Evolutionary conservation across 2,329 filamentous ascomycete species (phyloP).

Genomic region (Myriosclerotinia curreyana): DNA sequence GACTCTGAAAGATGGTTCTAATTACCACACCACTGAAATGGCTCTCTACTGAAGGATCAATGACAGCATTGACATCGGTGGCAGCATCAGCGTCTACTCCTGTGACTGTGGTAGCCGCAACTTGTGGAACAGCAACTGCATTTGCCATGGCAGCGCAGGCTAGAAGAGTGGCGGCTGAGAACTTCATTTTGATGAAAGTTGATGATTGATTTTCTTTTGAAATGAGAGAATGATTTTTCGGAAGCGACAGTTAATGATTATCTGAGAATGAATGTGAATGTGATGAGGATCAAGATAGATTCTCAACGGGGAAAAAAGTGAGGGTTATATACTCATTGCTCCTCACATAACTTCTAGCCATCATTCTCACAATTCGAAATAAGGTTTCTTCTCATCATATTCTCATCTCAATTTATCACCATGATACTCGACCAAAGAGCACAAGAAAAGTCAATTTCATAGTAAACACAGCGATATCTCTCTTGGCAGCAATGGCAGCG

Average conservation of each 20-base stretch:
- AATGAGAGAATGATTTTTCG: not conserved
- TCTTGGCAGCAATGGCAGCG: not conserved
- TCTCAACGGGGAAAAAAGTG: not conserved
- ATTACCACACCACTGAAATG: not conserved
- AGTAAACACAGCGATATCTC: not conserved
- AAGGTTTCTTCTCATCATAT: not conserved
- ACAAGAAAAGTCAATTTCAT: not conserved
- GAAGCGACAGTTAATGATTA: not conserved
- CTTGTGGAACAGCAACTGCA: not conserved
- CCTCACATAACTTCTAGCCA: not conserved
- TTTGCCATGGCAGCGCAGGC: not conserved
- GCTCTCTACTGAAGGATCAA: not conserved
- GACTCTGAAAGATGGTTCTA: not conserved
- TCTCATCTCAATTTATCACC: not conserved
- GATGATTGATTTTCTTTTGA: not conserved
- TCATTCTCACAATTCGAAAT: not conserved
- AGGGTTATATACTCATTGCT: conserved; percentile 1
- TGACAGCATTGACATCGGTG: not conserved
- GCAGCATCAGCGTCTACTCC: not conserved
- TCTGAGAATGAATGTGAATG: not conserved
- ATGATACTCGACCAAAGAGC: not conserved
- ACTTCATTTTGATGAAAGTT: conserved; percentile 5
- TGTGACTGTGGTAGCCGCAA: too few species aligned
- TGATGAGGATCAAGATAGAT: not conserved
- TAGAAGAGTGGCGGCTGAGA: not conserved